Base-by-base conservation (phyloP, 306 rosid species). In the Medicago lupulina region DNA sequence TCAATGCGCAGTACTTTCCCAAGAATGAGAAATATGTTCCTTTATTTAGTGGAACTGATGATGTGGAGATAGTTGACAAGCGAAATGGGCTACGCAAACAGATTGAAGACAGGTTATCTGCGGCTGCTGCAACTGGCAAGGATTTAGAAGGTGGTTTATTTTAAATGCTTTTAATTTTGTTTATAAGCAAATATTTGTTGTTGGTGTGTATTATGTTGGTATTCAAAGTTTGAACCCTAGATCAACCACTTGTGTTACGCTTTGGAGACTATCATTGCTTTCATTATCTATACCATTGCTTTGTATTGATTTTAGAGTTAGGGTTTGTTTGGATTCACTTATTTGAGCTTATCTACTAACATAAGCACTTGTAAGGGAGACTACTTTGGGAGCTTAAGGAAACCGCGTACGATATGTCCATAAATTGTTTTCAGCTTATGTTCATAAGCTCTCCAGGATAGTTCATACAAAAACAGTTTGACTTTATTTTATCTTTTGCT, bases 91-190 rank as follows among this genome's bases (percentile, higher is more conserved):
- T 95, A 76, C 90, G 97, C 4, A 83, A 90, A 82, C 93, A 87
- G 89, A 95, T 95, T 76, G 91, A 95, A 81, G 97, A 79, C 47
- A 92, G 86, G 79, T 83, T 95, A 73, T 55, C 84, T 75, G 91
- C 96, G 12, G 96, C 97, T 70, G 97, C 92, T 40, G 96, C 96
- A 40, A 84, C 87, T 60, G 99, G 99, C 81, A 95, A 92, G 91
- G 99, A 95, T 81, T 86, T 95, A 65, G 97, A 95, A 92, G 99
- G 99, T 95, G 97, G 99, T 92, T 79, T 61, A 3, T 70, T 78
- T 28, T 36, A 1, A 36, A 31, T 18, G 28, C 0, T 36, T 40
- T 12, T 14, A 17, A 17, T 11, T 12, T 23, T 23, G 25, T 7
- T 59, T 8, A 31, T 8, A 15, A 1, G 43, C 10, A 15, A 31